Evolutionary conservation across 371 early-diverging fungal species (phyloP).

Genomic region (Gilbertella persicaria): DNA sequence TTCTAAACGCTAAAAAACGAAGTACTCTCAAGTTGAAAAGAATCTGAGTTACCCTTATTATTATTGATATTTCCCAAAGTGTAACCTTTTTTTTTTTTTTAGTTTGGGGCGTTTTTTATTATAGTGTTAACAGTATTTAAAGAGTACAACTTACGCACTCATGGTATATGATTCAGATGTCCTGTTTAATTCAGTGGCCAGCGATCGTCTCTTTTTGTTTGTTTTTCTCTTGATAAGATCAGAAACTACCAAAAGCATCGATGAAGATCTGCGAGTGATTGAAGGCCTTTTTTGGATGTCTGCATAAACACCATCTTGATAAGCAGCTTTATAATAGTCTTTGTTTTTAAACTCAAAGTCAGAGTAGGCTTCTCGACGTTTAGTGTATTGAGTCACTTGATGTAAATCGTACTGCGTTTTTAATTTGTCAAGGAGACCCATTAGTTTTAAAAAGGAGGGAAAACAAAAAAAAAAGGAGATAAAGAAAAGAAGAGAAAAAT

Average conservation of each 20-base stretch:
- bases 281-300: not conserved
- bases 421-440: constrained; percentile 28
- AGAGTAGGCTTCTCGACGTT: constrained; percentile 20
- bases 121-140: too few relatives aligned
- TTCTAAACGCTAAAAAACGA: too few relatives aligned
- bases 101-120: too few relatives aligned
- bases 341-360: constrained; percentile 23
- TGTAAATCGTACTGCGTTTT: constrained; percentile 24
- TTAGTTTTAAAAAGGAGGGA: not conserved
- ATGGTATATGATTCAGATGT: constrained; percentile 18
- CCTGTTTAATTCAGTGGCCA: constrained; percentile 16
- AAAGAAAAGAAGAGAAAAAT: not conserved
- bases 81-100: too few relatives aligned
- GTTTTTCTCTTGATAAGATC: constrained; percentile 2
- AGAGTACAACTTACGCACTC: too few relatives aligned
- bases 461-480: not conserved
- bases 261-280: constrained; percentile 3
- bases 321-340: constrained; percentile 16
- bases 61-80: too few relatives aligned
- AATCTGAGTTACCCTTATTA: too few relatives aligned
- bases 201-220: constrained; percentile 14
- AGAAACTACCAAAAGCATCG: not conserved
- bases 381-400: constrained; percentile 26
- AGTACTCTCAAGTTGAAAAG: too few relatives aligned
- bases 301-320: constrained; percentile 15